phyloP scores from a whole-genome alignment of 2,329 filamentous ascomycete genomes.

The Botrytis fragariae region DNA sequence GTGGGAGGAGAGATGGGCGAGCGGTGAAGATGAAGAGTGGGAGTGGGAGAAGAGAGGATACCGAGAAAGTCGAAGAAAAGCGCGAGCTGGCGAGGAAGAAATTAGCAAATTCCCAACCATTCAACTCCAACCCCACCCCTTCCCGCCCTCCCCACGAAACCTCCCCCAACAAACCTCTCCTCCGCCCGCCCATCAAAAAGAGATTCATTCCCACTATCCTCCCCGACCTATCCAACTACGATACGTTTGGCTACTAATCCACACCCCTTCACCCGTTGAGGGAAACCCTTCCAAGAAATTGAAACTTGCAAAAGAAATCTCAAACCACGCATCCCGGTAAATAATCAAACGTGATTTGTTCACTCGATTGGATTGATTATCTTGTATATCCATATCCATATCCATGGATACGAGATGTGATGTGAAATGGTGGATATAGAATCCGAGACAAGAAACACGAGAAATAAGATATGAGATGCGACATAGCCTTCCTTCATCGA shows the following conservation, averaged over 20 bases:
- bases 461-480: background rate
- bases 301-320: background rate
- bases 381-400: too few relatives aligned
- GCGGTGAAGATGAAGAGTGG: background rate
- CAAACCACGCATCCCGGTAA: background rate
- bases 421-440: too few relatives aligned
- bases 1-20: background rate
- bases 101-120: background rate
- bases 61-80: background rate
- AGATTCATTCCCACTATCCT: background rate
- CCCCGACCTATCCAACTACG: background rate
- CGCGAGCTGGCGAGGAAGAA: background rate
- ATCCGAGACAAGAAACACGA: background rate
- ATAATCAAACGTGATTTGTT: background rate
- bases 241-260: background rate
- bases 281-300: background rate
- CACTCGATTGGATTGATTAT: too few relatives aligned
- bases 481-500: background rate
- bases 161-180: background rate
- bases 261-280: rapidly evolving
- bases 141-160: background rate
- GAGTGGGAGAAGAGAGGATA: background rate
- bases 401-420: background rate
- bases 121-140: background rate
- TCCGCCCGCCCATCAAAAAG: background rate